phyloP scores from a whole-genome alignment of 108 stramenopile genomes.

The Nitzschia sp. region DNA sequence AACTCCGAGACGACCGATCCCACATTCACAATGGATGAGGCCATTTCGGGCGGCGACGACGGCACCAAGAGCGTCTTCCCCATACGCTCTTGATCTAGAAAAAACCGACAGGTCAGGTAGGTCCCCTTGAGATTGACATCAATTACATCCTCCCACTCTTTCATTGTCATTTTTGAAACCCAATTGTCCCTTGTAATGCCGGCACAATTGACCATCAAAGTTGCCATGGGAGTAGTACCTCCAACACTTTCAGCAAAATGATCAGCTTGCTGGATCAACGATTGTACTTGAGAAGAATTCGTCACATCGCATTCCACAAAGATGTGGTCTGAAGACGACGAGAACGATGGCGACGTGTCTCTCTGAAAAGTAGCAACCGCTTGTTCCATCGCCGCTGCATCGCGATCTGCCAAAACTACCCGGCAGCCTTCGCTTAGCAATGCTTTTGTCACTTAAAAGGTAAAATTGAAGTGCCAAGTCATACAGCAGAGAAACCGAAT shows the following conservation, averaged over 20 bases:
- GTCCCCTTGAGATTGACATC: conserved; percentile 88
- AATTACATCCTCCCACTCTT: conserved; percentile 69
- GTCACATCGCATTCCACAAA: conserved; percentile 56
- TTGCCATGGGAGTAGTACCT: conserved; percentile 26
- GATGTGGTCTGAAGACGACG: conserved; percentile 12
- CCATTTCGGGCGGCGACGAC: not conserved
- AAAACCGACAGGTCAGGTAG: conserved; percentile 63
- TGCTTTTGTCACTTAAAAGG: conserved; percentile 47
- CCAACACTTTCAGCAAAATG: not conserved
- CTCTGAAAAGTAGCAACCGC: not conserved
- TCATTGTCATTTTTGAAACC: conserved; percentile 67
- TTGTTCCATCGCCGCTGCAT: conserved; percentile 16
- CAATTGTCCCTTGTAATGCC: conserved; percentile 77
- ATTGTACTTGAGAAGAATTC: conserved; percentile 46
- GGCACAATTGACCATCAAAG: conserved; percentile 76
- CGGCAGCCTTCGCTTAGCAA: conserved; percentile 55
- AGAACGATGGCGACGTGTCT: conserved; percentile 2
- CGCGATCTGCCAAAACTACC: conserved; percentile 50
- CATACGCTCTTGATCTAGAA: conserved; percentile 45
- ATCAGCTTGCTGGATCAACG: conserved; percentile 33
- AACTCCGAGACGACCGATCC: conserved; percentile 66
- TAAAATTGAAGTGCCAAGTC: not conserved
- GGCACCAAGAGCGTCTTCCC: not conserved
- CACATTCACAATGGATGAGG: conserved; percentile 67
- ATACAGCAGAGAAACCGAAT: not conserved